These are phyloP conservation scores for Phytopythium sindhum DNA, from an alignment of 352 stramenopile species.

Conservation along the genomic window DNA sequence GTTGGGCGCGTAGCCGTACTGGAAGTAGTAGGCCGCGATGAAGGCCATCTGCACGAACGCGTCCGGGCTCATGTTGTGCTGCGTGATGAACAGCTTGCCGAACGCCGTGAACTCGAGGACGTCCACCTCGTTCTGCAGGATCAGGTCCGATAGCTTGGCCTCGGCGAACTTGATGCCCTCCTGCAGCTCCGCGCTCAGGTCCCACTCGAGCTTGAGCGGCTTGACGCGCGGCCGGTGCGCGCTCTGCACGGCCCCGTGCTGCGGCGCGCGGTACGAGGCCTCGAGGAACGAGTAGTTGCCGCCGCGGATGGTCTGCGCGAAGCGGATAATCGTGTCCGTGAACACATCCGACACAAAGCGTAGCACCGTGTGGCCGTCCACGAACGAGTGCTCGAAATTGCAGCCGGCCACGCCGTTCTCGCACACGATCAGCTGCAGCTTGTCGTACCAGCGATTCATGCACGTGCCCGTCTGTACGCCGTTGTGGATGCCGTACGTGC, in stretches of 20 bases:
- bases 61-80: constrained; percentile 92
- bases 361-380: constrained; percentile 96
- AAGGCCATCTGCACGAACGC: constrained; percentile 96
- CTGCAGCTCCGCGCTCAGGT: constrained; percentile 72
- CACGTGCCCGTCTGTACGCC: constrained; percentile 88
- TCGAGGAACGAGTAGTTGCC: constrained; percentile 74
- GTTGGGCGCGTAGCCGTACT: constrained; percentile 87
- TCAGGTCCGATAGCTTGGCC: constrained; percentile 91
- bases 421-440: constrained; percentile 95
- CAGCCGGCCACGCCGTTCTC: constrained; percentile 92
- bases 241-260: constrained; percentile 37
- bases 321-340: constrained; percentile 91
- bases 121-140: constrained; percentile 91
- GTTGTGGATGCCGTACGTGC: constrained; percentile 86
- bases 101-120: constrained; percentile 94
- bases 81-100: constrained; percentile 89
- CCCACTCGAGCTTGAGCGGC: constrained; percentile 92
- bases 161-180: constrained; percentile 92
- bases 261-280: constrained; percentile 67
- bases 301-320: constrained; percentile 92
- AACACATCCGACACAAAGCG: constrained; percentile 88
- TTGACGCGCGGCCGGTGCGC: constrained; percentile 42
- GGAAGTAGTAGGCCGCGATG: constrained; percentile 91
- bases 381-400: constrained; percentile 98
- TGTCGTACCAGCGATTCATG: constrained; percentile 98